A percentile compares a stretch with the other conserved stretches of the same genome.
phyloP scores from a whole-genome alignment of 306 rosid species.

The Chamaecrista fasciculata region DNA sequence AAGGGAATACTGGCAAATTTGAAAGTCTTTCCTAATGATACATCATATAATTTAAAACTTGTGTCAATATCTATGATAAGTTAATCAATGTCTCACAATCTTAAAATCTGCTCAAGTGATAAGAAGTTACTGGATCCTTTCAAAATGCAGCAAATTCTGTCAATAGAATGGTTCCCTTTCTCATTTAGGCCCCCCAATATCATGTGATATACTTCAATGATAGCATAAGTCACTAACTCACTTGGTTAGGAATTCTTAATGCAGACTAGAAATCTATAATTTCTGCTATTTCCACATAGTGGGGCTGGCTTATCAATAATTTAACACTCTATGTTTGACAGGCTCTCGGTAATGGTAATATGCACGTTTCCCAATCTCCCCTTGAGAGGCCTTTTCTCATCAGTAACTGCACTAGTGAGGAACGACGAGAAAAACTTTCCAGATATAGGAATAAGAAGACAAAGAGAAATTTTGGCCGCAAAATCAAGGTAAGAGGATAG shows the following conservation, averaged over 20 bases:
- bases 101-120: not conserved
- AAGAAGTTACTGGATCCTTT: constrained; percentile 2
- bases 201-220: constrained; percentile 23
- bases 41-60: not conserved
- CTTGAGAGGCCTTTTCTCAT: constrained; percentile 52
- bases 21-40: not conserved
- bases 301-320: constrained; percentile 42
- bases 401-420: constrained; percentile 75
- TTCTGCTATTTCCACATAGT: constrained; percentile 44
- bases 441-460: constrained; percentile 89
- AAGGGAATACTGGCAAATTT: not conserved
- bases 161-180: not conserved
- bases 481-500: constrained; percentile 71
- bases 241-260: constrained; percentile 23
- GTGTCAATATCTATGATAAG: not conserved
- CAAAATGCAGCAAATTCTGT: not conserved
- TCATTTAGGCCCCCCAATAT: not conserved
- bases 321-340: constrained; percentile 55
- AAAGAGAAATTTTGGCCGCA: constrained; percentile 90
- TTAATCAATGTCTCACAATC: not conserved
- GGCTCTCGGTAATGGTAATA: constrained; percentile 65
- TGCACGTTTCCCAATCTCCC: constrained; percentile 48
- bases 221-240: constrained; percentile 14
- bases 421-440: constrained; percentile 82
- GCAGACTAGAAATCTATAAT: constrained; percentile 35